Percentiles rank a stretch among this genome's conserved stretches.
Evolutionary conservation across 2,329 filamentous ascomycete species (phyloP).

Genomic region (Cladosporium sp.): DNA sequence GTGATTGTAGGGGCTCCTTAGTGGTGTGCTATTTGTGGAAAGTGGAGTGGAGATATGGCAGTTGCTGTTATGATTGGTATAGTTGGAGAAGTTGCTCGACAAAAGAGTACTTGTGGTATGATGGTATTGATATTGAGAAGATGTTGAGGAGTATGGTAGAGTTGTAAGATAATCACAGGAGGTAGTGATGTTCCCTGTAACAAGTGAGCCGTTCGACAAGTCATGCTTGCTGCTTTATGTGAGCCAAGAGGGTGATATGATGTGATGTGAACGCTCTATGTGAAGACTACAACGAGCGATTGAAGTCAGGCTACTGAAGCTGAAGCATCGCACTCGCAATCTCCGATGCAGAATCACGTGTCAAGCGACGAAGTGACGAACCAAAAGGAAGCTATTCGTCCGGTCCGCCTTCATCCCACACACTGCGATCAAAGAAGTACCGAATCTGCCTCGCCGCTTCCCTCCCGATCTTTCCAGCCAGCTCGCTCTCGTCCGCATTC

Average conservation of each 20-base stretch:
- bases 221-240: too few species aligned
- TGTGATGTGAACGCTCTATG: neutral
- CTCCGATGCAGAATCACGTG: neutral
- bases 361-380: conserved; percentile 10
- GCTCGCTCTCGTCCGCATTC: conserved; percentile 75
- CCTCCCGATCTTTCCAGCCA: conserved; percentile 73
- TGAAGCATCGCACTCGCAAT: neutral
- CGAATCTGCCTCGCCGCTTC: conserved; percentile 75
- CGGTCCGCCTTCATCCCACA: conserved; percentile 49
- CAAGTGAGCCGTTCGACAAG: too few species aligned
- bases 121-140: too few species aligned
- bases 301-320: conserved; percentile 1
- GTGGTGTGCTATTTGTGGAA: too few species aligned
- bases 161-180: too few species aligned
- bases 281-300: neutral
- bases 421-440: conserved; percentile 73
- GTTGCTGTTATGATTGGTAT: too few species aligned
- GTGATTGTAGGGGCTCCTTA: too few species aligned
- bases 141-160: too few species aligned
- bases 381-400: conserved; percentile 20
- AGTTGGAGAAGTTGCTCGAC: too few species aligned
- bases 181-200: too few species aligned
- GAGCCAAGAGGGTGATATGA: neutral
- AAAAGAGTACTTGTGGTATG: too few species aligned
- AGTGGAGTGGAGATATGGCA: too few species aligned